phyloP scores from a whole-genome alignment of 257 asterid genomes.

The Gynochthodes officinalis region DNA sequence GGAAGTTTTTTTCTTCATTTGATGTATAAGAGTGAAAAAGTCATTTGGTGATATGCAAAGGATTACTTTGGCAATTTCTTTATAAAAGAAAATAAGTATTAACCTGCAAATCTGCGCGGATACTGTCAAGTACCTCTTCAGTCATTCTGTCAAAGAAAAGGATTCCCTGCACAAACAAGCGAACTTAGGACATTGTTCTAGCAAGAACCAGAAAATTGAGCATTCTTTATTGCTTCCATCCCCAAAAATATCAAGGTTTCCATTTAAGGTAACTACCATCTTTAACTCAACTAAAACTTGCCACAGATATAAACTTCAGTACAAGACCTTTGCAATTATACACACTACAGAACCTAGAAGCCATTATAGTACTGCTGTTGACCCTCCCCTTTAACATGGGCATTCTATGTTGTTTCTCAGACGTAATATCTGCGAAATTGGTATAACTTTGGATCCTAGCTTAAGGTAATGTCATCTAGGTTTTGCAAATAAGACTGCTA shows the following conservation, averaged over 20 bases:
- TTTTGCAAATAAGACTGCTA: background rate
- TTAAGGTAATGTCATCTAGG: background rate
- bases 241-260: background rate
- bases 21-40: too few relatives aligned
- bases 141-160: slow-evolving; percentile 85
- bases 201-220: background rate
- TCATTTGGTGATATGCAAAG: too few relatives aligned
- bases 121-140: slow-evolving; percentile 70
- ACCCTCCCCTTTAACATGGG: background rate
- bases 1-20: too few relatives aligned
- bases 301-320: background rate
- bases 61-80: too few relatives aligned
- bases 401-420: background rate
- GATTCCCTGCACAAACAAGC: slow-evolving; percentile 65
- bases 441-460: too few relatives aligned
- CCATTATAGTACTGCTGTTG: background rate
- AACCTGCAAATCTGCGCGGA: slow-evolving; percentile 69
- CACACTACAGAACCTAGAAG: background rate
- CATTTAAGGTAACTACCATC: background rate
- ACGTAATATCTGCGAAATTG: background rate
- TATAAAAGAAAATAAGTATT: slow-evolving; percentile 21
- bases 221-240: background rate
- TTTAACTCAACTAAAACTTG: background rate
- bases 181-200: background rate
- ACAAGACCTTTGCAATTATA: background rate